Percentiles rank a stretch among this genome's conserved stretches.
Conservation (phyloP, 2,329 filamentous ascomycete genomes). For the Cladophialophora exuberans region DNA sequence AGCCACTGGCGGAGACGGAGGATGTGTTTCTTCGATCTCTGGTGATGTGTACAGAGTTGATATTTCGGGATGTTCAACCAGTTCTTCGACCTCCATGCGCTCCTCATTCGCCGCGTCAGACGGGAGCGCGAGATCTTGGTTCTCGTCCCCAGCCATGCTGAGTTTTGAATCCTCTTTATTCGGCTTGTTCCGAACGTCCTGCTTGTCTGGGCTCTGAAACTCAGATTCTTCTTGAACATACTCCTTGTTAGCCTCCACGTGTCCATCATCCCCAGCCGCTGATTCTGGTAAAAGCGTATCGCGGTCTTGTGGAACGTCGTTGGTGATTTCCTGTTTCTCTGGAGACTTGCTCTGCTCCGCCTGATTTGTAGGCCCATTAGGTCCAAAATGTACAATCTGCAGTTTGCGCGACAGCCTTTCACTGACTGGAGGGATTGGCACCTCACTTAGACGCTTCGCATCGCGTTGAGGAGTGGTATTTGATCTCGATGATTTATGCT, state of each 20-base stretch:
- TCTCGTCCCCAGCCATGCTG: too few relatives aligned
- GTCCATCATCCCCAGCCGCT: background rate
- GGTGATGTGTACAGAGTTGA: background rate
- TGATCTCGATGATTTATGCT: background rate
- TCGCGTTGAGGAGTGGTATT: constrained; percentile 5
- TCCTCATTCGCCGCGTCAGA: background rate
- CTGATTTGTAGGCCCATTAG: constrained; percentile 24
- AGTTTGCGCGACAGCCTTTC: constrained; percentile 19
- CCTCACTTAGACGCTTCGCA: constrained; percentile 14
- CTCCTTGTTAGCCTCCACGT: background rate
- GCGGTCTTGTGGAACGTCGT: background rate
- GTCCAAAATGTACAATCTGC: constrained; percentile 21
- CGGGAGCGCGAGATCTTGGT: background rate
- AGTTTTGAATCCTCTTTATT: background rate
- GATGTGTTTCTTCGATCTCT: background rate
- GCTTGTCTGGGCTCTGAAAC: too few relatives aligned
- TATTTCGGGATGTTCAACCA: background rate
- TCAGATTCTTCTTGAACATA: background rate
- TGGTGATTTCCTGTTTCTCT: background rate
- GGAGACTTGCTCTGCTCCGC: constrained; percentile 2
- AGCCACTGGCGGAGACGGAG: background rate
- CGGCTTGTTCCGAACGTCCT: background rate
- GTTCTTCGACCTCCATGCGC: background rate
- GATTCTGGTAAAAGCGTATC: background rate
- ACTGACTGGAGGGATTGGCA: constrained; percentile 21